phyloP scores from a whole-genome alignment of 2,329 filamentous ascomycete genomes.

The Didymellaceae sp. region DNA sequence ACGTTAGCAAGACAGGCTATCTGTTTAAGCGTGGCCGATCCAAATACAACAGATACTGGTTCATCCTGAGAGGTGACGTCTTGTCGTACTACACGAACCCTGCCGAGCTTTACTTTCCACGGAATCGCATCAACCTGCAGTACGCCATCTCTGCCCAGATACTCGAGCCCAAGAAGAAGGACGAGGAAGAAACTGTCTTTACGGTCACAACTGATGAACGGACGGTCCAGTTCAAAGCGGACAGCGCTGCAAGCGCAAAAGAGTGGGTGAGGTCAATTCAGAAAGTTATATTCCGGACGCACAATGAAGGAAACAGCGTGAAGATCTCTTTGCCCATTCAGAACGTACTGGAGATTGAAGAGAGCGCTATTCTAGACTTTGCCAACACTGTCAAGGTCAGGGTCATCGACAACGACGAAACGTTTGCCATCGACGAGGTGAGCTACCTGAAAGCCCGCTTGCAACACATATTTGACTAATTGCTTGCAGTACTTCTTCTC shows the following conservation, averaged over 20 bases:
- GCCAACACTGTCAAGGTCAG: conserved; percentile 93
- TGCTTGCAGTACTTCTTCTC: conserved; percentile 84
- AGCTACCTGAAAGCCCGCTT: conserved; percentile 26
- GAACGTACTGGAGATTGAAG: conserved; percentile 91
- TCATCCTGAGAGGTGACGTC: conserved; percentile 88
- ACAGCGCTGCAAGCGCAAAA: conserved; percentile 84
- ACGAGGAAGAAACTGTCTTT: conserved; percentile 77
- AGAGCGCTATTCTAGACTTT: conserved; percentile 87
- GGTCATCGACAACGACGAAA: conserved; percentile 92
- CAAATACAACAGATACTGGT: conserved; percentile 93
- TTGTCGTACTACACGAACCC: conserved; percentile 87
- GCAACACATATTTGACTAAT: conserved; percentile 16
- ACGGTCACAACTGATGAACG: conserved; percentile 81
- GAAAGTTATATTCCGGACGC: conserved; percentile 91
- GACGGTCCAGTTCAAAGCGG: conserved; percentile 86
- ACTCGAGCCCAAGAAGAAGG: conserved; percentile 70
- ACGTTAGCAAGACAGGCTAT: conserved; percentile 82
- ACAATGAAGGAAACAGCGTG: conserved; percentile 95
- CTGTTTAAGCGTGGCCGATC: conserved; percentile 86
- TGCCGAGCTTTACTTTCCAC: conserved; percentile 87
- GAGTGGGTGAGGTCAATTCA: conserved; percentile 97
- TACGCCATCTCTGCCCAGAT: conserved; percentile 89
- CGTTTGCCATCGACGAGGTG: conserved; percentile 93
- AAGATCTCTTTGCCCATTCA: conserved; percentile 91
- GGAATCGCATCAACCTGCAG: conserved; percentile 88